Conservation (phyloP, 768 basidiomycete species). For the Leccinum fibrillosum region DNA sequence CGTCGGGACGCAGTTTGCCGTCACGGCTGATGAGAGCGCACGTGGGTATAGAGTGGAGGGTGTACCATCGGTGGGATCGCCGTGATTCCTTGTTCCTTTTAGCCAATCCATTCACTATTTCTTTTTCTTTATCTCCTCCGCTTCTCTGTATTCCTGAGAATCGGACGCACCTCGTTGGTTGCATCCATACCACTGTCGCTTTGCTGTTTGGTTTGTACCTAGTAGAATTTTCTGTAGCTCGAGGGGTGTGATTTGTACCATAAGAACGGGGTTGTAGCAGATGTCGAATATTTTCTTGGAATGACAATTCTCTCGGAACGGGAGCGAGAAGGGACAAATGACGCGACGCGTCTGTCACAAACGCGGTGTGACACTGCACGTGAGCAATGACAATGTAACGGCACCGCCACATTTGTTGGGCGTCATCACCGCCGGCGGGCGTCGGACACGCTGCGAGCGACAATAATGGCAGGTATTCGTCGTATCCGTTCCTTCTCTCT, state of each 20-base stretch:
- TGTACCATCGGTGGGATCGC: constrained; percentile 18
- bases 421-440: neutral
- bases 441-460: neutral
- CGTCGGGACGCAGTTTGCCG: constrained; percentile 3
- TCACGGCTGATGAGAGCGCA: constrained; percentile 3
- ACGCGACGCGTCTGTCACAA: constrained; percentile 25
- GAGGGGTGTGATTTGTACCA: too few relatives aligned
- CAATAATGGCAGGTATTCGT: constrained; percentile 21
- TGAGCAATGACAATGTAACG: constrained; percentile 15
- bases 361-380: constrained; percentile 32
- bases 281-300: constrained; percentile 22
- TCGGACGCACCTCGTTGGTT: neutral
- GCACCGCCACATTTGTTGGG: constrained; percentile 17
- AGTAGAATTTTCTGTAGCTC: too few relatives aligned
- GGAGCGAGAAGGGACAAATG: neutral
- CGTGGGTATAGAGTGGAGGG: constrained; percentile 14
- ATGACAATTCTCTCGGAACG: neutral
- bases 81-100: constrained; percentile 8
- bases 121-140: neutral
- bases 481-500: neutral
- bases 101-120: neutral
- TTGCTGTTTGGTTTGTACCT: too few relatives aligned
- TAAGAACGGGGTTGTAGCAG: too few relatives aligned
- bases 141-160: constrained; percentile 18
- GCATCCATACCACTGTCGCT: too few relatives aligned